Conservation (phyloP, 768 basidiomycete species). For the Leccinum pellstonianum region DNA sequence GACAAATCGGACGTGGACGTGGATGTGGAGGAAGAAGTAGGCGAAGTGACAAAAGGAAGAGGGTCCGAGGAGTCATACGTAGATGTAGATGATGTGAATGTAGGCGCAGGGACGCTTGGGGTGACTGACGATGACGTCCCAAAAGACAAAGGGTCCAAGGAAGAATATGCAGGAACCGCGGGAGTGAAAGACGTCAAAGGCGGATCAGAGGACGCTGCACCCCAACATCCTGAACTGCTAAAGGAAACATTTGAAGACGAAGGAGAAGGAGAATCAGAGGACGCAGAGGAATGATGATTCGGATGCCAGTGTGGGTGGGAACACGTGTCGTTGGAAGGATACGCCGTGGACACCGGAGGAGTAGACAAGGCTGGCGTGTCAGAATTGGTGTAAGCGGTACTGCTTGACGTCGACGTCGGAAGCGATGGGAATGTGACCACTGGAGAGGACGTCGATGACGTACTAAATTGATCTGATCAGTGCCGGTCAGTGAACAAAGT, state of each 20-base stretch:
- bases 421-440: slow-evolving; percentile 8
- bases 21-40: neutral
- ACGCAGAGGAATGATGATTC: neutral
- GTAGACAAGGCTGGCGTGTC: neutral
- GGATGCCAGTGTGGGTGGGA: neutral
- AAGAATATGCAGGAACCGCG: neutral
- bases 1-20: neutral
- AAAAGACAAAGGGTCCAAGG: neutral
- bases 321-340: slow-evolving; percentile 4
- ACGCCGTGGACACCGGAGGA: neutral
- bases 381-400: slow-evolving; percentile 1
- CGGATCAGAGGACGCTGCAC: neutral
- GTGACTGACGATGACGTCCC: neutral
- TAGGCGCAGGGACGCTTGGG: neutral
- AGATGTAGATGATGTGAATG: neutral
- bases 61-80: neutral
- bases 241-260: neutral
- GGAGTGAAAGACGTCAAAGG: neutral
- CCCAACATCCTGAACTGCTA: neutral
- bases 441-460: neutral
- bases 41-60: neutral
- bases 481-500: neutral
- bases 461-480: neutral
- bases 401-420: neutral
- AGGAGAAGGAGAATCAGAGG: neutral